Evolutionary conservation across 768 basidiomycete genomes (phyloP).

Genomic region (Macrolepiota fuliginosa): DNA sequence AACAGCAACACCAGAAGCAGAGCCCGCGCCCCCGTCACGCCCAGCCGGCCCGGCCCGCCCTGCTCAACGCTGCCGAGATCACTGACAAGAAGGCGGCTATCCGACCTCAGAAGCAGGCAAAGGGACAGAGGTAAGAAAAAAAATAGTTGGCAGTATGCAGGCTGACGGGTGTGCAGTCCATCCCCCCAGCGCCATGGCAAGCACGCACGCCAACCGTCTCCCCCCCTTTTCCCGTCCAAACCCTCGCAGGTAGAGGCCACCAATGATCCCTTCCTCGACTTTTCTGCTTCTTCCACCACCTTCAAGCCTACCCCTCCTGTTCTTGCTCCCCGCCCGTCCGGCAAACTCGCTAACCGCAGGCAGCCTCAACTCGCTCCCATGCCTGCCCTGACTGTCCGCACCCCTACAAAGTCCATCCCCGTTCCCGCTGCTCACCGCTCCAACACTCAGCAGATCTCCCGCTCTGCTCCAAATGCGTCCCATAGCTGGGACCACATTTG

Average conservation of each 20-base stretch:
- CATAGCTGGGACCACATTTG: conserved; percentile 62
- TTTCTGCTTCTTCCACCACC: conserved; percentile 22
- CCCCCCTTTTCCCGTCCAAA: conserved; percentile 35
- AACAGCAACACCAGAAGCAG: conserved; percentile 18
- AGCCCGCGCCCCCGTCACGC: conserved; percentile 26
- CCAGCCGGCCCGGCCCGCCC: conserved; percentile 26
- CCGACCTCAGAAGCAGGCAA: conserved; percentile 26
- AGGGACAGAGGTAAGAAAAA: conserved; percentile 18
- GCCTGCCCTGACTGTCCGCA: conserved; percentile 30
- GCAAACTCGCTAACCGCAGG: conserved; percentile 60
- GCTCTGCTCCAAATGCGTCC: conserved; percentile 50
- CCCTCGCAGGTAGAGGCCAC: conserved; percentile 71
- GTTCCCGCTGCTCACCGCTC: conserved; percentile 34
- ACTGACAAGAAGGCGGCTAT: conserved; percentile 22
- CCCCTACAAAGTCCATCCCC: conserved; percentile 42
- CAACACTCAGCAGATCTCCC: conserved; percentile 32
- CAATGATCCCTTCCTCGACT: conserved; percentile 39
- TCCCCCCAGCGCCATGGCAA: conserved; percentile 33
- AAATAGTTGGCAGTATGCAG: not conserved
- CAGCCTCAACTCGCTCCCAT: conserved; percentile 30
- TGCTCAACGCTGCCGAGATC: conserved; percentile 24
- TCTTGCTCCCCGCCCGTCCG: conserved; percentile 45
- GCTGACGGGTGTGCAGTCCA: not conserved
- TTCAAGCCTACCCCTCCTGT: conserved; percentile 31
- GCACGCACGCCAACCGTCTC: conserved; percentile 62